Conservation (phyloP, 495 filamentous ascomycete genomes). For the Glarea lozoyensis region DNA sequence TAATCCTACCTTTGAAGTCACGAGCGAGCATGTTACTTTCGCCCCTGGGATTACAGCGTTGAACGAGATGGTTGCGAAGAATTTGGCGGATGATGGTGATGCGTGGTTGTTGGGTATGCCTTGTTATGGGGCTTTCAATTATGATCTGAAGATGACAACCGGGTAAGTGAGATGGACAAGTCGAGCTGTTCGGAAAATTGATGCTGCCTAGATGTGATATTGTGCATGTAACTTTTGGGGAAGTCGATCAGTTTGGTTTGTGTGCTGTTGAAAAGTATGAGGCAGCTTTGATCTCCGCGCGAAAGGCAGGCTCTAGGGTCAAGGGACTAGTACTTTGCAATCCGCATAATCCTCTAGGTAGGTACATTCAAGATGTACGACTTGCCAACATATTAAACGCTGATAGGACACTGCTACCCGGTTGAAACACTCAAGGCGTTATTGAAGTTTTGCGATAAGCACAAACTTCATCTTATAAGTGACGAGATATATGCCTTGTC, state of each 20-base stretch:
- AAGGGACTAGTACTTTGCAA: slow-evolving; percentile 47
- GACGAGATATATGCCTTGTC: slow-evolving; percentile 59
- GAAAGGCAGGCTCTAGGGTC: slow-evolving; percentile 25
- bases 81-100: slow-evolving; percentile 37
- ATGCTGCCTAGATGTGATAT: slow-evolving; percentile 8
- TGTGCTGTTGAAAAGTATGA: slow-evolving; percentile 21
- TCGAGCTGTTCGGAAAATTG: not conserved
- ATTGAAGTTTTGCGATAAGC: slow-evolving; percentile 43
- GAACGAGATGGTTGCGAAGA: slow-evolving; percentile 35
- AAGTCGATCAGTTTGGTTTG: slow-evolving; percentile 33
- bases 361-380: no score
- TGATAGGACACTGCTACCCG: slow-evolving; percentile 45
- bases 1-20: slow-evolving; percentile 28
- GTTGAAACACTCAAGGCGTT: slow-evolving; percentile 34
- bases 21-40: slow-evolving; percentile 31
- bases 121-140: slow-evolving; percentile 38
- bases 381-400: no score
- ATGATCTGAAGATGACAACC: slow-evolving; percentile 26
- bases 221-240: slow-evolving; percentile 35
- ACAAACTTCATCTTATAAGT: slow-evolving; percentile 48
- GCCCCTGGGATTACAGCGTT: slow-evolving; percentile 40
- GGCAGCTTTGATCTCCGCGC: slow-evolving; percentile 17
- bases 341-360: slow-evolving; percentile 51
- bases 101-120: slow-evolving; percentile 41
- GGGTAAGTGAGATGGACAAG: no score